Evolutionary conservation across 164 flowering plant species (phyloP), one percentile per base, ranked within the genome.

Genomic region (Malania oleifera): DNA sequence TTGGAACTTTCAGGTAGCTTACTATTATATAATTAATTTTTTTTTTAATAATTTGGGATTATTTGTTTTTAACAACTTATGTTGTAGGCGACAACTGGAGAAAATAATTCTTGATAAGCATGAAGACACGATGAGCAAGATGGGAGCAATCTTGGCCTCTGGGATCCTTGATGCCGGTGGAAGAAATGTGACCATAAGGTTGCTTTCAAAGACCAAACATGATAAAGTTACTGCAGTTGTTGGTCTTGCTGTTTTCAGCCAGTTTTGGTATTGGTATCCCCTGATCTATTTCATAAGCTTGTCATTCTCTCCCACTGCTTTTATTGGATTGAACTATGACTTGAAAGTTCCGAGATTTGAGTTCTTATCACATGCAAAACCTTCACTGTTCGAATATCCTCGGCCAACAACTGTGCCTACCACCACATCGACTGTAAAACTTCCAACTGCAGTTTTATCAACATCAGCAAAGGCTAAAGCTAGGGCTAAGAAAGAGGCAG

Each of bases 181-280:
- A 31, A 83, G 99, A 71, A 95, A 95, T 72, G 97, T 95, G 61
- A 95, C 97, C 1, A 89, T 95, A 50, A 80, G 77, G 69, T 69
- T 95, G 66, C 91, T 95, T 59, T 95, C 99, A 0, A 95, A 87
- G 75, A 79, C 91, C 39, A 90, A 87, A 63, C 99, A 95, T 68
- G 96, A 91, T 61, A 91, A 85, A 78, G 58, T 91, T 29, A 95
- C 96, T 54, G 97, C 99, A 31, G 88, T 91, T 14, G 86, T 93
- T 64, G 99, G 99, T 39, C 89, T 95, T 56, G 97, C 99, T 52
- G 93, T 95, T 41, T 95, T 95, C 63, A 88, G 88, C 71, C 99
- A 91, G 76, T 95, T 91, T 67, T 91, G 99, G 99, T 91, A 95
- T 60, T 95, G 99, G 99, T 95, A 91, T 72, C 99, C 99, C 4